Evolutionary conservation across 2,329 filamentous ascomycete genomes (phyloP), one percentile per base, ranked within the genome.

Genomic region (Ophiosphaerella herpotricha): DNA sequence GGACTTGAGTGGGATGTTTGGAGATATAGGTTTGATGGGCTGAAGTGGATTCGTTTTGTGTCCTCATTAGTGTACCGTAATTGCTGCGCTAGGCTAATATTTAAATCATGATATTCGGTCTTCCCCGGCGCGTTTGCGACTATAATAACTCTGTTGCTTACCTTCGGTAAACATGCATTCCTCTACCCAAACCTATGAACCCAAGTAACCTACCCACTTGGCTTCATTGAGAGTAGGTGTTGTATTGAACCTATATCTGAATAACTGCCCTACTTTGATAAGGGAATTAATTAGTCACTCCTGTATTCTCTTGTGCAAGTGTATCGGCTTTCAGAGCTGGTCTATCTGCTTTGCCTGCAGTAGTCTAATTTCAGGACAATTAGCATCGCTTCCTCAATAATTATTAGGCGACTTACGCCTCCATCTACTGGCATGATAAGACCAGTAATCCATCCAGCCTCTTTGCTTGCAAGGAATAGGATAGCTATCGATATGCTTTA

Each of bases 271-370:
- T 21, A 21, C 4, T 21, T 21, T 21, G 18, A 21, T 5, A 21
- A 21, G 18, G 18, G 4, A 21, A 21, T 43, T 40, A 43, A 45
- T 57, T 57, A n/a, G n/a, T 34, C 7, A 55, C 21, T 12, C 55
- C 55, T 3, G 55, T 57, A 12, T 23, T 54, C 11, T 44, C 24
- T 39, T 57, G 39, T 18, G 55, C 55, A 5, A 57, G 29, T 18
- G 35, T 41, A 33, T 61, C 61, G 13, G 44, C 55, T 37, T 63
- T 63, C 39, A 64, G 43, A 3, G 60, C 61, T 9, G 61, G 61
- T 24, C 61, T 52, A 37, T 63, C 60, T 12, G 61, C 57, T 34
- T 60, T 64, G 34, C 61, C 61, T 21, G 61, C 61, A 13, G 60
- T 64, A 9, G 61, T 64, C 60, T 63, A 21, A 21, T 21, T 21